Conservation (phyloP, 2,329 filamentous ascomycete species). For the Trichophyton rubrum region DNA sequence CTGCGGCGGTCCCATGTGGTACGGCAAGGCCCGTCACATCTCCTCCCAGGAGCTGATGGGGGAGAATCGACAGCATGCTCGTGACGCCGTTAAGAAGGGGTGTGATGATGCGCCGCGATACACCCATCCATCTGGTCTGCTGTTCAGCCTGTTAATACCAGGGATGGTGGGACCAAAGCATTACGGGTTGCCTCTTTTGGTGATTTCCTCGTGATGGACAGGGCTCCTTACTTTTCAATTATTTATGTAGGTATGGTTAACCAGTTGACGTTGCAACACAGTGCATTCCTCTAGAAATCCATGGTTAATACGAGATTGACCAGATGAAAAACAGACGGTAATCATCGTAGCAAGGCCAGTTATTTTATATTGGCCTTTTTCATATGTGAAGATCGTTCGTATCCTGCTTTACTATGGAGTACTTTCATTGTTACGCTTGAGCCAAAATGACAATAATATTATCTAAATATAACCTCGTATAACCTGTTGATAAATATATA, state of each 20-base stretch:
- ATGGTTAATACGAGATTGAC: background rate
- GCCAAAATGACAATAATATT: background rate
- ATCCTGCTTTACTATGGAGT: background rate
- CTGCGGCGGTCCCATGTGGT: background rate
- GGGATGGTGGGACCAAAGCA: background rate
- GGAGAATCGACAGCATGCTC: background rate
- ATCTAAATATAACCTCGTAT: background rate
- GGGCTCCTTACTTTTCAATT: background rate
- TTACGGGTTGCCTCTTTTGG: background rate
- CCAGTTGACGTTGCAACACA: background rate
- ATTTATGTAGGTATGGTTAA: background rate
- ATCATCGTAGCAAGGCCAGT: background rate
- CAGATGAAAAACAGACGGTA: background rate
- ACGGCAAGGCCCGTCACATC: background rate
- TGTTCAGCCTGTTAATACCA: background rate
- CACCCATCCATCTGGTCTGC: background rate
- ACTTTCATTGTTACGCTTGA: background rate
- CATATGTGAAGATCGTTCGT: background rate
- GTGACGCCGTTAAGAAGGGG: background rate
- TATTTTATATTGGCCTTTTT: background rate
- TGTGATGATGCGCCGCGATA: background rate
- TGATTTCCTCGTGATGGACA: background rate
- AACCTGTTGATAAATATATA: background rate
- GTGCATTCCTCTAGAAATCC: background rate
- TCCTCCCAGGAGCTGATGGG: background rate